Conservation (phyloP, 2,329 filamentous ascomycete genomes). For the Sphaerostilbella broomeana region DNA sequence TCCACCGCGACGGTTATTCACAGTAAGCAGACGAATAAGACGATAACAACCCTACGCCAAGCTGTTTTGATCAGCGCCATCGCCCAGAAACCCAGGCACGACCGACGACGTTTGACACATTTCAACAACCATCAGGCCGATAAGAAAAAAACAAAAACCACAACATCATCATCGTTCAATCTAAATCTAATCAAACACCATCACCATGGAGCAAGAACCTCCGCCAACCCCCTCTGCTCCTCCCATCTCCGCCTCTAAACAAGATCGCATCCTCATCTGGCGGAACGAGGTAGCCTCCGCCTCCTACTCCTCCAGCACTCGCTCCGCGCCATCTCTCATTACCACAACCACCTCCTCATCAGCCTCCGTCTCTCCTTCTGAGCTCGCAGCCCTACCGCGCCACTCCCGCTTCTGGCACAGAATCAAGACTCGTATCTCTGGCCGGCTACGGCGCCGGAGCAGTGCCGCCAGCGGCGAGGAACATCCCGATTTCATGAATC, state of each 20-base stretch:
- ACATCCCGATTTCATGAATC: constrained; percentile 11
- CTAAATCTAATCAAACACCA: no score
- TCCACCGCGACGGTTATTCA: no score
- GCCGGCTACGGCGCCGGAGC: constrained; percentile 12
- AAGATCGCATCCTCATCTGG: constrained; percentile 43
- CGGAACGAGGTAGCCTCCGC: constrained; percentile 40
- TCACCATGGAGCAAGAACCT: constrained; percentile 8
- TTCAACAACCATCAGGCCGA: not conserved
- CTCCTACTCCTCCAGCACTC: constrained; percentile 26
- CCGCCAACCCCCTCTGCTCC: constrained; percentile 5
- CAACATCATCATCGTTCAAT: no score
- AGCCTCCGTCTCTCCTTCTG: constrained; percentile 20
- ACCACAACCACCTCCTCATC: constrained; percentile 27
- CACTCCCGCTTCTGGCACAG: constrained; percentile 20
- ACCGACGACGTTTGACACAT: no score
- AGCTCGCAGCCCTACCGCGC: constrained; percentile 20
- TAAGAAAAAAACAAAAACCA: not conserved
- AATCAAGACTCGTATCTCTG: constrained; percentile 19
- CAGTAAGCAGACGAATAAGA: no score
- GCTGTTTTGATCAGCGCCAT: no score
- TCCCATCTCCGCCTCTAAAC: constrained; percentile 28
- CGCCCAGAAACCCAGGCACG: no score
- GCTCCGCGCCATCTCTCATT: constrained; percentile 24
- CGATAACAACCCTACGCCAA: no score
- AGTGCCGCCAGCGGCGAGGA: constrained; percentile 15